Evolutionary conservation across 306 rosid species (phyloP), one percentile per base, ranked within the genome.

Genomic region (Pyrus bretschneideri): DNA sequence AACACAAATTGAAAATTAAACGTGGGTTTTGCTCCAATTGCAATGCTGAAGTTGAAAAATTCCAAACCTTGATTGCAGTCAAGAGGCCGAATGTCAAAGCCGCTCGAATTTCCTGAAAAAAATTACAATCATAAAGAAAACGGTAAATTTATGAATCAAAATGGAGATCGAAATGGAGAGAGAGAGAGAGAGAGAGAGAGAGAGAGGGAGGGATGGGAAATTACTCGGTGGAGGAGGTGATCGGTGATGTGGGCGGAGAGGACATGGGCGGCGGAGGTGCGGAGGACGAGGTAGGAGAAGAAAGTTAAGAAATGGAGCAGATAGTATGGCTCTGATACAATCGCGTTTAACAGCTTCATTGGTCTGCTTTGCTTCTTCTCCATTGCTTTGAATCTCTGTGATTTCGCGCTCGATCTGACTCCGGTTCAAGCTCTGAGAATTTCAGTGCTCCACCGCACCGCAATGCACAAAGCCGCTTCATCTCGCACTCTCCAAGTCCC

Each of bases 301-400:
- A 90, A 89, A 4, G 92, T 78, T 38, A 92, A 76, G 82, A 95
- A 92, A 76, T 92, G 97, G 51, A 85, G 86, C 76, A 89, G 80
- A 60, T 86, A 88, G 60, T 89, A 86, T 3, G 98, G 97, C 79
- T 94, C 96, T n/a, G 98, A 85, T 44, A 86, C 87, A 84, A 86
- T 67, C 38, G 66, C 67, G 86, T 90, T 92, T 80, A 89, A 51
- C 83, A 87, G 80, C 29, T 90, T 85, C 81, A 74, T 45, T 3
- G 81, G 79, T 72, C 49, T 76, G 46, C 78, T 78, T 44, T 64
- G 68, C 63, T 82, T 82, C 44, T 80, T 73, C 57, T 79, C 85
- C 89, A 84, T 71, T 71, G 46, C 46, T 66, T 71, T 79, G 35
- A 3, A 0, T 60, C 54, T 58, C 29, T 3, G 2, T 1, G 7